Percentiles rank a stretch among this genome's conserved stretches.
phyloP scores from a whole-genome alignment of 306 rosid species.

The Biancaea sappan region DNA sequence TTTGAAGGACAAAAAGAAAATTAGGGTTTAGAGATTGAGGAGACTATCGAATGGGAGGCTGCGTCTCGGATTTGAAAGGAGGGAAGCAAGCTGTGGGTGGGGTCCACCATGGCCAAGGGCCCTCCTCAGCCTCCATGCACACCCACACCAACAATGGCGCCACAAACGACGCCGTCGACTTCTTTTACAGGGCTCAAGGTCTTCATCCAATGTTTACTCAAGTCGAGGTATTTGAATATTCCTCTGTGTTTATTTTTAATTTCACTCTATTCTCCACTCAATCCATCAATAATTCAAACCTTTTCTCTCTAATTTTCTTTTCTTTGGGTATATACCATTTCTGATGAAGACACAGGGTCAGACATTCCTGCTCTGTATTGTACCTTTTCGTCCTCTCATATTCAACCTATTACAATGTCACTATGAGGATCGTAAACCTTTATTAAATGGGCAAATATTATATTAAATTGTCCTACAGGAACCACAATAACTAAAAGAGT shows the following conservation, averaged over 20 bases:
- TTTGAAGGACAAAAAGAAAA: neutral
- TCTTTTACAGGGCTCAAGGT: conserved; percentile 60
- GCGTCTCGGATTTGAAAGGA: conserved; percentile 67
- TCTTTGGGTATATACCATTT: neutral
- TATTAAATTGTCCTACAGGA: no score
- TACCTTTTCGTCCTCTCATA: neutral
- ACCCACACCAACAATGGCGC: neutral
- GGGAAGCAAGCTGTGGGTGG: conserved; percentile 67
- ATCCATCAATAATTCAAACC: no score
- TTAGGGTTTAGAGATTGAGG: neutral
- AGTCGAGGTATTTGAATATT: conserved; percentile 50
- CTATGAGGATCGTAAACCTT: no score
- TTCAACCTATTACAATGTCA: no score
- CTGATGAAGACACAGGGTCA: neutral
- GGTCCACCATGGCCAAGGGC: neutral
- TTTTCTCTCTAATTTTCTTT: no score
- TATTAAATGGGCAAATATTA: no score
- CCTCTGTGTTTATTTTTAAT: neutral
- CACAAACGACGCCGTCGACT: conserved; percentile 77
- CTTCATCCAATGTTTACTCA: conserved; percentile 42
- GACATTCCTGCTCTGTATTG: neutral
- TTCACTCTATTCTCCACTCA: neutral
- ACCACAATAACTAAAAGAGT: no score
- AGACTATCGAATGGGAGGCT: conserved; percentile 56
- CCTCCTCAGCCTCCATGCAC: neutral